Conservation (phyloP, 768 basidiomycete genomes). For the Termitomyces sp. region DNA sequence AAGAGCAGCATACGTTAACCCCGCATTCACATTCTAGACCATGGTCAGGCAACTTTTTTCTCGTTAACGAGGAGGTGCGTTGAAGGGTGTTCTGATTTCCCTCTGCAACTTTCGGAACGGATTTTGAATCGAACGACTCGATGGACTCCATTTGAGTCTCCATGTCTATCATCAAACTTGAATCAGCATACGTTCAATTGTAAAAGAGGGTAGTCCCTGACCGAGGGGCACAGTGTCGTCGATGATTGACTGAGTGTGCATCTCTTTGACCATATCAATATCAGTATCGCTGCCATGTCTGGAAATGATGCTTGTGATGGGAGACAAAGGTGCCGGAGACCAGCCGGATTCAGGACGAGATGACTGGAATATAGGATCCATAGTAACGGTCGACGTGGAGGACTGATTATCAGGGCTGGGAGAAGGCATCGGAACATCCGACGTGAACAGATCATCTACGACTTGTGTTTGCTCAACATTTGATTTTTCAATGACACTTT, state of each 20-base stretch:
- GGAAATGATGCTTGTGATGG: slow-evolving; percentile 9
- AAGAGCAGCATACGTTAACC: slow-evolving; percentile 43
- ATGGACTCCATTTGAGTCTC: slow-evolving; percentile 40
- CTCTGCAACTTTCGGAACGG: slow-evolving; percentile 7
- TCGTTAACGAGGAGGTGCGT: slow-evolving; percentile 1
- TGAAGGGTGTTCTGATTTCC: slow-evolving; percentile 12
- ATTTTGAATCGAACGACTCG: slow-evolving; percentile 26
- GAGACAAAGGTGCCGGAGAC: slow-evolving; percentile 7
- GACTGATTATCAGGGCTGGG: slow-evolving; percentile 3
- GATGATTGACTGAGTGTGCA: slow-evolving; percentile 16
- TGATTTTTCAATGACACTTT: slow-evolving; percentile 3
- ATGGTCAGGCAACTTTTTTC: slow-evolving; percentile 23
- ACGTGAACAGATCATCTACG: slow-evolving; percentile 7
- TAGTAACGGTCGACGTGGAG: background rate
- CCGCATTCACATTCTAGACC: slow-evolving; percentile 68
- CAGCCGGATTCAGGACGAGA: slow-evolving; percentile 1
- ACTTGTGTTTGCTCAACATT: slow-evolving; percentile 44
- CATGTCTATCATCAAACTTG: slow-evolving; percentile 24
- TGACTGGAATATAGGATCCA: slow-evolving; percentile 6
- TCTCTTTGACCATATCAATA: slow-evolving; percentile 31
- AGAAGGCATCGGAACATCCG: slow-evolving; percentile 7
- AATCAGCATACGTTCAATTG: background rate
- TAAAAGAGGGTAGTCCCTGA: slow-evolving; percentile 15
- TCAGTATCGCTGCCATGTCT: slow-evolving; percentile 23
- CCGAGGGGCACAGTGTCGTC: slow-evolving; percentile 46